These are phyloP conservation scores for Ustilago loliicola DNA, from an alignment of 1,284 basidiomycete species.

Conservation along the genomic window DNA sequence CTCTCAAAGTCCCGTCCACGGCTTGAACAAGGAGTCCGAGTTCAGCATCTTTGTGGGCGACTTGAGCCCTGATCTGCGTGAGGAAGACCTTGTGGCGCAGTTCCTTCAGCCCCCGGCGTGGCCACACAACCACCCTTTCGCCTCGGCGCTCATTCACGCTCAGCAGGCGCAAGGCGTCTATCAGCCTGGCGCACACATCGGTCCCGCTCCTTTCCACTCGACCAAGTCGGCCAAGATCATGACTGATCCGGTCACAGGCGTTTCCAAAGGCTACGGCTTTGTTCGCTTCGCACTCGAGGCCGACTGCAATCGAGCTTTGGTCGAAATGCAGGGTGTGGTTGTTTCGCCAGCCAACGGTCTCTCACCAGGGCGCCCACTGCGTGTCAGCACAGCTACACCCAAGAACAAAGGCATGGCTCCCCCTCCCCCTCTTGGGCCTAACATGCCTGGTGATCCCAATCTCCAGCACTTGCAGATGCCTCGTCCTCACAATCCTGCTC, in stretches of 20 bases:
- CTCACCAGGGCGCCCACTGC: slow-evolving; percentile 57
- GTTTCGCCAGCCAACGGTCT: slow-evolving; percentile 54
- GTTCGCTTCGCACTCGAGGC: slow-evolving; percentile 60
- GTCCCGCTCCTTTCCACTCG: slow-evolving; percentile 62
- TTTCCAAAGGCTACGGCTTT: slow-evolving; percentile 65
- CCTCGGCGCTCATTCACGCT: slow-evolving; percentile 58
- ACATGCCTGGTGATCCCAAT: slow-evolving; percentile 20
- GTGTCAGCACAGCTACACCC: slow-evolving; percentile 63
- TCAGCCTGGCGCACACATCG: slow-evolving; percentile 49
- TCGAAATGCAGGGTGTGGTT: slow-evolving; percentile 66
- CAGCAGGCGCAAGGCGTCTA: slow-evolving; percentile 61
- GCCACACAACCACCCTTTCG: slow-evolving; percentile 61
- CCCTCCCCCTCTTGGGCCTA: slow-evolving; percentile 7
- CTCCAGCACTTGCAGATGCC: slow-evolving; percentile 49
- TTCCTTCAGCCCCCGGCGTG: slow-evolving; percentile 64
- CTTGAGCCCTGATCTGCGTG: slow-evolving; percentile 59
- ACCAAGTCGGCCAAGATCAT: slow-evolving; percentile 65
- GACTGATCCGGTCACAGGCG: slow-evolving; percentile 58
- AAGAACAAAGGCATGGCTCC: slow-evolving; percentile 53
- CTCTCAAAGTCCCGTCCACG: slow-evolving; percentile 34
- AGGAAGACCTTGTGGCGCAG: slow-evolving; percentile 63
- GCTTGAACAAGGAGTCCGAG: slow-evolving; percentile 42
- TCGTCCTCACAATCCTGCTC: slow-evolving; percentile 44
- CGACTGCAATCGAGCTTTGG: slow-evolving; percentile 65
- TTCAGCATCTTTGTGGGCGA: slow-evolving; percentile 66